A percentile compares a stretch with the other conserved stretches of the same genome.
phyloP scores from a whole-genome alignment of 2,329 filamentous ascomycete genomes.

The Neurospora crassa region DNA sequence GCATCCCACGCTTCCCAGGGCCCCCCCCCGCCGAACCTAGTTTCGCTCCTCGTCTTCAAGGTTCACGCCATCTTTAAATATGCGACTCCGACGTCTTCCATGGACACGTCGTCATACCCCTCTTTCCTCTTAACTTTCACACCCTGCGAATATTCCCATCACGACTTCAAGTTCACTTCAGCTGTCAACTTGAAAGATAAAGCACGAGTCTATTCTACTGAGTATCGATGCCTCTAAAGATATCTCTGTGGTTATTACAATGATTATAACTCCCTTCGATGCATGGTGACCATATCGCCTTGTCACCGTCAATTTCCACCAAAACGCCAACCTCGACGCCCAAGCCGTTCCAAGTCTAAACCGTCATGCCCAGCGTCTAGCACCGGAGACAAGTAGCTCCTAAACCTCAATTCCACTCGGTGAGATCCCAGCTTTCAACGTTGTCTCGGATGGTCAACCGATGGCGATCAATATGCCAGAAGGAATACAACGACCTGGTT shows the following conservation, averaged over 20 bases:
- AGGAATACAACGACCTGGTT: constrained; percentile 52
- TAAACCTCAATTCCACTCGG: constrained; percentile 38
- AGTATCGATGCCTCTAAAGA: background rate
- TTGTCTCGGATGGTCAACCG: constrained; percentile 59
- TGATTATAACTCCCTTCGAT: constrained; percentile 1
- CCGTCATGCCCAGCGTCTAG: background rate
- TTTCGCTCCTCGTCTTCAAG: background rate
- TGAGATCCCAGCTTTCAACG: constrained; percentile 53
- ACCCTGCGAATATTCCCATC: background rate
- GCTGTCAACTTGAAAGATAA: background rate
- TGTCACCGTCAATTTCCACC: background rate
- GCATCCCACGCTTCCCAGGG: constrained; percentile 18
- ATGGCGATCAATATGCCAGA: constrained; percentile 62
- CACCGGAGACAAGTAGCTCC: background rate
- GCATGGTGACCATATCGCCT: background rate
- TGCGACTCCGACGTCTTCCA: constrained; percentile 8
- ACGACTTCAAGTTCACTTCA: background rate
- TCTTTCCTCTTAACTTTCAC: background rate
- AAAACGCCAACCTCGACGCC: background rate
- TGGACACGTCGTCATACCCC: background rate
- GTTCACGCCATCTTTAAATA: constrained; percentile 13
- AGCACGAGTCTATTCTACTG: background rate
- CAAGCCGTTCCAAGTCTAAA: background rate
- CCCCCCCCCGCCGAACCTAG: constrained; percentile 13
- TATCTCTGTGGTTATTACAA: background rate